These are phyloP conservation scores for Penicillium fuscoglaucum DNA, from an alignment of 2,329 filamentous ascomycete species.

Conservation along the genomic window DNA sequence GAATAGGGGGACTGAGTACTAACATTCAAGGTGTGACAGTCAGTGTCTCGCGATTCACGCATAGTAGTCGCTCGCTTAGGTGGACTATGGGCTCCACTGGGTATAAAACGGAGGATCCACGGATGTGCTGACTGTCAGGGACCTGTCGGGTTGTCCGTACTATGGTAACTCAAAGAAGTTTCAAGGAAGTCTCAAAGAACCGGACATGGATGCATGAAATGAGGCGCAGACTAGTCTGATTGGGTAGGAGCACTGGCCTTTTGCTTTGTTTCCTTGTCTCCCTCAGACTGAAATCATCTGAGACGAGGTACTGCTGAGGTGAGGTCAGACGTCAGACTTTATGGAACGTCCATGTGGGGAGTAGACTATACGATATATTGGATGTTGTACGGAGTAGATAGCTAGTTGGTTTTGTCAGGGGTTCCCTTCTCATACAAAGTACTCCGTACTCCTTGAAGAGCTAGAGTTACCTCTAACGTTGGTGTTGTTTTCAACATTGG, in stretches of 20 bases:
- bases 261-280: not conserved
- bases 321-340: conserved; percentile 2
- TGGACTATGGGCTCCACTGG: conserved; percentile 3
- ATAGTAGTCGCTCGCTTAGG: not conserved
- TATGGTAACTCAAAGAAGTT: not conserved
- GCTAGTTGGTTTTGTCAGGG: not conserved
- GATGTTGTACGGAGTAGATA: too few species aligned
- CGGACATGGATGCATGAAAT: not conserved
- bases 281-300: not conserved
- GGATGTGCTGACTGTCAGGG: not conserved
- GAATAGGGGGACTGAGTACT: too few species aligned
- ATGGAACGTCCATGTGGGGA: not conserved
- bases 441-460: not conserved
- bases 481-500: not conserved
- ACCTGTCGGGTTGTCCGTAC: not conserved
- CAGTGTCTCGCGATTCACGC: not conserved
- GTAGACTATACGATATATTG: not conserved
- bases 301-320: conserved; percentile 1
- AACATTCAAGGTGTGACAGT: not conserved
- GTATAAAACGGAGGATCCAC: conserved; percentile 4
- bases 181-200: not conserved
- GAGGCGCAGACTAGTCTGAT: not conserved
- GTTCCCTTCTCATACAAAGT: not conserved
- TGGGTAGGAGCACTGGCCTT: not conserved
- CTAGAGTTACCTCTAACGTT: not conserved